Evolutionary conservation across 1,139 yeast genomes (phyloP), one percentile per base, ranked within the genome.

Genomic region (Yamadazyma jaroonii): DNA sequence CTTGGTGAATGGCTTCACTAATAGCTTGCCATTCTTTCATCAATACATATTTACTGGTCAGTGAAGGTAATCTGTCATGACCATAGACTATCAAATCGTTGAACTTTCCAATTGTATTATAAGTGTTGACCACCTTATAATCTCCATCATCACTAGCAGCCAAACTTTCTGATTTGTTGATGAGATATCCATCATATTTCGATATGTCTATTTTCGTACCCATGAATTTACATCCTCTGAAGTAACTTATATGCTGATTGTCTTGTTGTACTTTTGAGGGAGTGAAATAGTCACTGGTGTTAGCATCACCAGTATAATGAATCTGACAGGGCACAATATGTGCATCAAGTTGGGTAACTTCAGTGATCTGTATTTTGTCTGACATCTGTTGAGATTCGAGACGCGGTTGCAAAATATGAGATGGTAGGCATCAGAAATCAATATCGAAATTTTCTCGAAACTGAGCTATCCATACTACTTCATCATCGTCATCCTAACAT

Each of bases 311-410:
- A 28, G 54, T 55, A 41, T 67, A 56, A 36, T 67, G 62, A 23
- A 71, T 63, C 39, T 61, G 68, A 44, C 65, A 55, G 1, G 77
- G 76, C 2, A 71, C 55, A 12, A 71, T 48, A 34, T 63, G 65
- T 9, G 67, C 71, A 22, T 43, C 36, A 31, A 41, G 41, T 24
- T 33, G 31, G 14, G 48, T 49, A 7, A 42, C 34, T 9, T 41
- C 43, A 6, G 22, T 24, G 9, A 43, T 39, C 11, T 40, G 38
- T 15, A 52, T 42, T 32, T 36, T 44, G 24, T 44, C 48, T 15
- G 44, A 27, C 54, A 50, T 50, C 10, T 12, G 20, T 17, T 28
- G 30, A 13, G 25, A 23, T 23, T 23, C n/a, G 20, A 17, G 20
- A 17, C 20, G 20, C 20, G 20, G 20, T 17, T 17, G 20, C 20